A percentile compares a stretch with the other conserved stretches of the same genome.
Evolutionary conservation across 176 grass and related monocot species (phyloP).

Genomic region (Musa schizocarpa): DNA sequence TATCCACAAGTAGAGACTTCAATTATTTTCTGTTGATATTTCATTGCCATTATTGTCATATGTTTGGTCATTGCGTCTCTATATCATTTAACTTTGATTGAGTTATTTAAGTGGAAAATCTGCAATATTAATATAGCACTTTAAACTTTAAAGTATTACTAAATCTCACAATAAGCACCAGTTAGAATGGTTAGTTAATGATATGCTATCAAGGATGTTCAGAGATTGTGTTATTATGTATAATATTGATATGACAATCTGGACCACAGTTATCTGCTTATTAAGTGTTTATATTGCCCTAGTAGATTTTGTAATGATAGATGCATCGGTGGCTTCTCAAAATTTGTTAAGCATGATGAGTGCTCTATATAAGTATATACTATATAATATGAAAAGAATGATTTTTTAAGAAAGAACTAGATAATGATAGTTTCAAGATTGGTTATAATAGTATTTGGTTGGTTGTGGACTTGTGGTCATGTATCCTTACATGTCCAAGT

Average conservation of each 20-base stretch:
- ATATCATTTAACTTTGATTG: background rate
- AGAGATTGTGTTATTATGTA: background rate
- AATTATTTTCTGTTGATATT: slow-evolving; percentile 14
- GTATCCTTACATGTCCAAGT: too few species aligned
- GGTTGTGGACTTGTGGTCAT: too few species aligned
- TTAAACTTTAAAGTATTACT: background rate
- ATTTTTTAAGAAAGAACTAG: too few species aligned
- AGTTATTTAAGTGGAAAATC: background rate
- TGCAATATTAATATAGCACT: background rate
- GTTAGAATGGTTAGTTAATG: background rate
- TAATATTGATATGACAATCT: background rate
- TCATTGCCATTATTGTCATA: background rate
- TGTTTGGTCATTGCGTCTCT: background rate
- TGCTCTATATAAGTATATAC: background rate
- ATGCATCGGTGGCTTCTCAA: too few species aligned
- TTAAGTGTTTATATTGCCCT: too few species aligned
- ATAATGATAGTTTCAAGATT: too few species aligned
- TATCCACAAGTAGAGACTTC: background rate
- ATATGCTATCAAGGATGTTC: background rate
- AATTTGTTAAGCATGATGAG: background rate
- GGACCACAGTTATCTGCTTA: too few species aligned
- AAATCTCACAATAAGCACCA: background rate
- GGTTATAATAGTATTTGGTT: too few species aligned
- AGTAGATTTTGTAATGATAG: too few species aligned
- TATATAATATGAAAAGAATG: too few species aligned